Conservation (phyloP, 2,329 filamentous ascomycete genomes). For the Claviceps quebecensis region DNA sequence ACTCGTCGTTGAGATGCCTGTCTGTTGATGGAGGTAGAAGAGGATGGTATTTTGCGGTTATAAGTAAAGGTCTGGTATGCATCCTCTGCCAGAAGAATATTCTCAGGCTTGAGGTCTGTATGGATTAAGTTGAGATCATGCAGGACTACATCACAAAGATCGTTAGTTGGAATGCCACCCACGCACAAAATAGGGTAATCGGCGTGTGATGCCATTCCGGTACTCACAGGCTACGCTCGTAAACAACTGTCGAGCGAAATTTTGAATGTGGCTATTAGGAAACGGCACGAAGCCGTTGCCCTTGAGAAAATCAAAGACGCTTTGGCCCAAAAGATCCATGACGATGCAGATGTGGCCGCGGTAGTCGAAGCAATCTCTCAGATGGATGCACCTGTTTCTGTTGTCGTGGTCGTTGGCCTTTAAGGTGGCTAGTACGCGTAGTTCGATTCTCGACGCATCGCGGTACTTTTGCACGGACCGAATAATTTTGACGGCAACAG, state of each 20-base stretch:
- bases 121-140: slow-evolving; percentile 97
- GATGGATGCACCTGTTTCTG: slow-evolving; percentile 89
- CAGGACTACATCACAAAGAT: slow-evolving; percentile 44
- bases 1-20: slow-evolving; percentile 51
- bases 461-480: slow-evolving; percentile 96
- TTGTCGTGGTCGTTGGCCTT: slow-evolving; percentile 85
- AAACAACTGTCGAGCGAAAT: slow-evolving; percentile 85
- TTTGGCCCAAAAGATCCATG: slow-evolving; percentile 71
- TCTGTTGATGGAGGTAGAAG: slow-evolving; percentile 43
- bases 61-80: slow-evolving; percentile 58
- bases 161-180: background rate
- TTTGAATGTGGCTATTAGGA: slow-evolving; percentile 96
- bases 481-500: slow-evolving; percentile 93
- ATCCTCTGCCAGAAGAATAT: slow-evolving; percentile 52
- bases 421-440: slow-evolving; percentile 82
- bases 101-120: slow-evolving; percentile 62
- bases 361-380: slow-evolving; percentile 94
- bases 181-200: background rate
- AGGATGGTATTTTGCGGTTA: slow-evolving; percentile 55
- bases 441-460: slow-evolving; percentile 86
- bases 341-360: slow-evolving; percentile 88
- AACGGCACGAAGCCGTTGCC: slow-evolving; percentile 91
- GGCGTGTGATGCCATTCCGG: background rate
- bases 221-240: slow-evolving; percentile 94
- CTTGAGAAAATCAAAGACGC: slow-evolving; percentile 97